A percentile compares a stretch with the other conserved stretches of the same genome.
Conservation (phyloP, 495 filamentous ascomycete species). For the Talaromyces nanjingensis region DNA sequence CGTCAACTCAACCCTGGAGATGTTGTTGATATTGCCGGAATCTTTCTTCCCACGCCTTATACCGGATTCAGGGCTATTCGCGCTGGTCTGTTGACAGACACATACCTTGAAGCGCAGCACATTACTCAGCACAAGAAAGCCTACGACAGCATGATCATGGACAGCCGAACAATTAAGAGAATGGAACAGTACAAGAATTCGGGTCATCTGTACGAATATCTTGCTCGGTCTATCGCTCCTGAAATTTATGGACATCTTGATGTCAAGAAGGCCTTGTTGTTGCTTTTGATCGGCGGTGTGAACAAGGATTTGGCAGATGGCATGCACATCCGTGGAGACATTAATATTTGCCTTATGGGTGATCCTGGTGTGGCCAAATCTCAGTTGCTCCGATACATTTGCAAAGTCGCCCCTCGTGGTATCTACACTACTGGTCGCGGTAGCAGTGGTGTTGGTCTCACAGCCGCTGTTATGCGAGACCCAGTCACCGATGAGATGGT, state of each 20-base stretch:
- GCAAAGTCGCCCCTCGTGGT: conserved; percentile 93
- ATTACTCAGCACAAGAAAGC: conserved; percentile 95
- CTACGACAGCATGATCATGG: conserved; percentile 79
- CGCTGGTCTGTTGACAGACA: conserved; percentile 90
- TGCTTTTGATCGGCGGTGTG: conserved; percentile 92
- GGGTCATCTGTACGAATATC: conserved; percentile 88
- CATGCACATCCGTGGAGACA: conserved; percentile 96
- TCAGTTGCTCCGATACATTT: conserved; percentile 94
- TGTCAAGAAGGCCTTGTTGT: conserved; percentile 93
- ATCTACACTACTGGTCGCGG: conserved; percentile 97
- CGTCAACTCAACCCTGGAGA: conserved; percentile 88
- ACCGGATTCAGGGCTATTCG: conserved; percentile 96
- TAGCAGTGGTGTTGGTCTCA: conserved; percentile 93
- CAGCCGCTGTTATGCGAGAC: conserved; percentile 96
- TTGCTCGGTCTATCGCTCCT: conserved; percentile 91
- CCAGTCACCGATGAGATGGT: conserved; percentile 99
- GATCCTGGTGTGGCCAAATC: conserved; percentile 99
- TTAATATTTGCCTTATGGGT: conserved; percentile 98
- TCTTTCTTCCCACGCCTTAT: conserved; percentile 95
- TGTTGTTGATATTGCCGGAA: conserved; percentile 84
- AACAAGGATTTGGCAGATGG: conserved; percentile 97
- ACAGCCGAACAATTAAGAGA: conserved; percentile 65
- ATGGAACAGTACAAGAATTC: conserved; percentile 75
- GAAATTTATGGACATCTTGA: conserved; percentile 96
- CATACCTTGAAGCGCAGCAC: conserved; percentile 91